A percentile compares a stretch with the other conserved stretches of the same genome.
Conservation (phyloP, 306 rosid species). For the Rosa persica region DNA sequence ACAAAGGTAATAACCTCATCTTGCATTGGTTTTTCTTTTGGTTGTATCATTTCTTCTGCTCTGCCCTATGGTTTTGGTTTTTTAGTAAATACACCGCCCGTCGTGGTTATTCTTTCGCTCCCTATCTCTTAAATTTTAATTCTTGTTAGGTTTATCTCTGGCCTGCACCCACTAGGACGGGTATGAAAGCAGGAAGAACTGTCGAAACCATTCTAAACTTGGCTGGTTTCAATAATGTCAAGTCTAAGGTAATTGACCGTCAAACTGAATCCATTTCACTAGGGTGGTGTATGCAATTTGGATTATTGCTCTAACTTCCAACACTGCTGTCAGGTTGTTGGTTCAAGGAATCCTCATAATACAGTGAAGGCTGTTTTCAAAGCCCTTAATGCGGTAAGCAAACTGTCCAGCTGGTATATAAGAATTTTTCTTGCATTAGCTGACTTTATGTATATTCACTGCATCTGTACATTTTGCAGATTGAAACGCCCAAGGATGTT, state of each 20-base stretch:
- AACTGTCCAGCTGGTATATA: background rate
- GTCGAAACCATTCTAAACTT: constrained; percentile 73
- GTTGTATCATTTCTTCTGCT: background rate
- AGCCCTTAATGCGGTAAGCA: constrained; percentile 84
- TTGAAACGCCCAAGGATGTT: constrained; percentile 86
- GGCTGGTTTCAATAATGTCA: constrained; percentile 90
- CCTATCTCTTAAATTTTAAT: constrained; percentile 15
- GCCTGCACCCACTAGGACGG: constrained; percentile 87
- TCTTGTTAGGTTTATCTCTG: constrained; percentile 76
- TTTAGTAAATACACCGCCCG: background rate
- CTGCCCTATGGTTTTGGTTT: background rate
- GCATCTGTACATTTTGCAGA: constrained; percentile 45
- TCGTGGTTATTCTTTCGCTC: background rate
- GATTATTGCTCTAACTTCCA: constrained; percentile 22
- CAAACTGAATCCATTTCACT: constrained; percentile 15
- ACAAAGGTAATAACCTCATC: constrained; percentile 57
- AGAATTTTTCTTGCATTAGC: background rate
- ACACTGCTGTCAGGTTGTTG: constrained; percentile 59
- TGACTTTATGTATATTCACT: constrained; percentile 1
- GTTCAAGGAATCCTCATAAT: constrained; percentile 86
- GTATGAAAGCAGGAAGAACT: constrained; percentile 84
- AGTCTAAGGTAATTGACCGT: constrained; percentile 72
- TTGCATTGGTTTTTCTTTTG: constrained; percentile 5
- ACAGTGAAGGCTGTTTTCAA: constrained; percentile 86
- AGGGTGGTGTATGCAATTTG: constrained; percentile 19